A percentile compares a stretch with the other conserved stretches of the same genome.
Conservation (phyloP, 2,329 filamentous ascomycete genomes). For the Ophiostoma himal-ulmi region DNA sequence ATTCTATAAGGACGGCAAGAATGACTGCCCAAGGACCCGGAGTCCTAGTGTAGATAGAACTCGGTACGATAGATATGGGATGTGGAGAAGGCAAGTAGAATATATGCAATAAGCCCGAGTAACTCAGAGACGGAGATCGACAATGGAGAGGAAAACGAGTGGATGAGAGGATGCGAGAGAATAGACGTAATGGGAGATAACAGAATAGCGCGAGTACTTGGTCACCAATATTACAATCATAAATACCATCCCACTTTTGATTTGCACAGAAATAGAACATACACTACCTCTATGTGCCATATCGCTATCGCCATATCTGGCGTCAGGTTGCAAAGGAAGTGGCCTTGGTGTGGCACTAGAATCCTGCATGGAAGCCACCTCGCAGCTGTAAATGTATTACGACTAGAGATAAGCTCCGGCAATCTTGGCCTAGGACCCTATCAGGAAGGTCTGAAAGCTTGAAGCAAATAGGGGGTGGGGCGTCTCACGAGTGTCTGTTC, state of each 20-base stretch:
- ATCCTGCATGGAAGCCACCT: constrained; percentile 14
- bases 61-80: neutral
- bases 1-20: neutral
- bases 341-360: constrained; percentile 9
- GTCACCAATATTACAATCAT: neutral
- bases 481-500: neutral
- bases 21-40: neutral
- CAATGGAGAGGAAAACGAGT: neutral
- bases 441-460: constrained; percentile 5
- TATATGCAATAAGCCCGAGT: neutral
- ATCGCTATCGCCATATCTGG: neutral
- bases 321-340: constrained; percentile 5
- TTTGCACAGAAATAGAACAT: neutral
- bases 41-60: neutral
- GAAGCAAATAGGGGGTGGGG: neutral
- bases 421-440: neutral
- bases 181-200: neutral
- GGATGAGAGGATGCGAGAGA: neutral
- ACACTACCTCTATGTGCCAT: neutral
- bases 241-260: constrained; percentile 5
- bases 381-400: neutral
- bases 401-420: constrained; percentile 1
- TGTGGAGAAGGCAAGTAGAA: neutral
- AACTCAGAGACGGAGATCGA: too few relatives aligned
- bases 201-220: neutral